Evolutionary conservation across 352 stramenopile species (phyloP).

Genomic region (Phytophthora podocarpi): DNA sequence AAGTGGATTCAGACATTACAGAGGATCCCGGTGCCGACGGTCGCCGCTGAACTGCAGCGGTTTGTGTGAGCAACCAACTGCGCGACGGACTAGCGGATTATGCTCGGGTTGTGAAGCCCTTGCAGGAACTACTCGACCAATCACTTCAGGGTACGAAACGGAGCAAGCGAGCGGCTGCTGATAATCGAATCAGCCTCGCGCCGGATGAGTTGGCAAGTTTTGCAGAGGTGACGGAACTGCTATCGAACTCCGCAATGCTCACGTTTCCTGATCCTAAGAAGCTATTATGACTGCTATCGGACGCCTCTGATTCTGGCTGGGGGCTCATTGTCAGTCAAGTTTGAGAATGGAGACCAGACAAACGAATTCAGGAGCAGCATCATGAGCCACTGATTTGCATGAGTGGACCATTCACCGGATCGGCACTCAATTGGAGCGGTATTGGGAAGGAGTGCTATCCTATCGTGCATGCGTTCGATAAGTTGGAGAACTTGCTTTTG

Average conservation of each 20-base stretch:
- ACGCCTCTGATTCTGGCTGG: conserved; percentile 3
- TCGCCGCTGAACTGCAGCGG: conserved; percentile 25
- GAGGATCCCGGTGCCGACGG: neutral
- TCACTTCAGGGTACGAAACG: conserved; percentile 1
- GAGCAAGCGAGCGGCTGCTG: conserved; percentile 12
- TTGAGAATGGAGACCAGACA: neutral
- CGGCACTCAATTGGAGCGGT: conserved; percentile 22
- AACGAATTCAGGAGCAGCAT: conserved; percentile 3
- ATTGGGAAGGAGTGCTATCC: conserved; percentile 20
- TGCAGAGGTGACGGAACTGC: neutral
- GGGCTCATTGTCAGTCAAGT: conserved; percentile 9
- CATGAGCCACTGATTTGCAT: conserved; percentile 12
- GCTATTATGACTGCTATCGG: neutral
- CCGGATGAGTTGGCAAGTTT: neutral
- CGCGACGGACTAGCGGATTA: conserved; percentile 18
- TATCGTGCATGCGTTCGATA: conserved; percentile 1
- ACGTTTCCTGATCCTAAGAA: neutral
- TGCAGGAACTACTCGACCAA: conserved; percentile 18
- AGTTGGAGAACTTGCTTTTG: no score
- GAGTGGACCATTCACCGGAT: conserved; percentile 2
- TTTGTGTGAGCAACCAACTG: conserved; percentile 36
- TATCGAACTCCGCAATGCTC: neutral
- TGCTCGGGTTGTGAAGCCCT: neutral
- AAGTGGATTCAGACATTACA: conserved; percentile 6
- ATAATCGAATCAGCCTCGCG: conserved; percentile 3